phyloP scores from a whole-genome alignment of 495 filamentous ascomycete genomes.

The Aspergillus homomorphus region DNA sequence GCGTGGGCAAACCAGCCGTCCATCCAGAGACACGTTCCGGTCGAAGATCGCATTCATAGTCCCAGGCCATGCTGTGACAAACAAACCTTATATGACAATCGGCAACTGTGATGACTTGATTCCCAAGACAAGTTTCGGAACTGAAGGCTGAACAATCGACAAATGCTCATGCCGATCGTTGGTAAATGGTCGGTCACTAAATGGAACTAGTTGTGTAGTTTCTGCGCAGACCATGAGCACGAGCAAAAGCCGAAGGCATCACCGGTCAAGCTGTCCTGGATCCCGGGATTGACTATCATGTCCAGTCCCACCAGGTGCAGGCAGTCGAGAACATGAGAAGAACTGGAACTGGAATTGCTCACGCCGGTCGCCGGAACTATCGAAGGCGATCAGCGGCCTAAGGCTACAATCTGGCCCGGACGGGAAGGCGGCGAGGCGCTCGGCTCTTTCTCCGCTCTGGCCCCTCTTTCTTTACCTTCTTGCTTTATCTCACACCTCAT shows the following conservation, averaged over 20 bases:
- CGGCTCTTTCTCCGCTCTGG: background rate
- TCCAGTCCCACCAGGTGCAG: no score
- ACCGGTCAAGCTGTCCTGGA: background rate
- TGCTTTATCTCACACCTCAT: background rate
- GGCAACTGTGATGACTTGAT: background rate
- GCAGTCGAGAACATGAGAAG: no score
- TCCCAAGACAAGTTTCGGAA: no score
- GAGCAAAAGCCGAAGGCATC: background rate
- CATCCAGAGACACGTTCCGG: background rate
- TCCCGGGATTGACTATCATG: background rate
- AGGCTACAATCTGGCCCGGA: constrained; percentile 8
- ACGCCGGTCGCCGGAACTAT: constrained; percentile 10
- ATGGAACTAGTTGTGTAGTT: background rate
- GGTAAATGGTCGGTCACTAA: background rate
- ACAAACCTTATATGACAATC: background rate
- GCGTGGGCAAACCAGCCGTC: background rate
- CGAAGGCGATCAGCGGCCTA: constrained; percentile 13
- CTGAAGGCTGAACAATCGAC: background rate
- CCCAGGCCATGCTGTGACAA: background rate
- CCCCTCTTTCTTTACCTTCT: background rate
- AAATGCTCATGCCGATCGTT: background rate
- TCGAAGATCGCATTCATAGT: background rate
- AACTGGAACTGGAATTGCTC: background rate
- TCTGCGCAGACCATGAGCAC: no score
- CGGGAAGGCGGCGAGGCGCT: constrained; percentile 4